Conservation (phyloP, 176 grass and related monocot species). For the Carex myosuroides region DNA sequence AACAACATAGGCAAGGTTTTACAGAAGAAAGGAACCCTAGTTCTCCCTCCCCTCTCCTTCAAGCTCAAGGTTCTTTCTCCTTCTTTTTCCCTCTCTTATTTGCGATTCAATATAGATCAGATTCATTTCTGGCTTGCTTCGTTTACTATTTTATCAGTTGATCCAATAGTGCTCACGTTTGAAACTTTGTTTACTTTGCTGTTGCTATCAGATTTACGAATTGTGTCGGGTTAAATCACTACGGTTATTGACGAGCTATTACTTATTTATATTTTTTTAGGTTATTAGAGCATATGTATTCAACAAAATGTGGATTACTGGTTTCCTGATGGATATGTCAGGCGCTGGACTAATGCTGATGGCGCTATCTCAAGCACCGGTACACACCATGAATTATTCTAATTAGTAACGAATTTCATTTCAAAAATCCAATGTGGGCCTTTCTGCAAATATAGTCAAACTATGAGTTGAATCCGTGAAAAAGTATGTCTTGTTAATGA, state of each 20-base stretch:
- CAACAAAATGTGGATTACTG: conserved; percentile 84
- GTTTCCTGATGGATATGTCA: conserved; percentile 83
- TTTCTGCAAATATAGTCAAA: not conserved
- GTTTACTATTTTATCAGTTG: conserved; percentile 5
- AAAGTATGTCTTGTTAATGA: not conserved
- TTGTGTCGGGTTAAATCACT: not conserved
- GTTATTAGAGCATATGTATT: conserved; percentile 76
- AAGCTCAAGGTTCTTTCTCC: conserved; percentile 67
- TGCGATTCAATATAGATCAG: not conserved
- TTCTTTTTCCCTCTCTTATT: not conserved
- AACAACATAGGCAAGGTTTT: conserved; percentile 99
- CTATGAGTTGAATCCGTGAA: not conserved
- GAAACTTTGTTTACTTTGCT: not conserved
- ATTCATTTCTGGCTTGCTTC: not conserved
- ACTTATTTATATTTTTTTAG: conserved; percentile 25
- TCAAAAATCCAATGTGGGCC: not conserved
- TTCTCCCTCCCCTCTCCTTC: conserved; percentile 98
- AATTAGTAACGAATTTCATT: not conserved
- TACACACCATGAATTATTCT: conserved; percentile 11
- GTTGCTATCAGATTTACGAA: not conserved
- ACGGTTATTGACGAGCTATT: not conserved
- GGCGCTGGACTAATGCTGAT: conserved; percentile 79
- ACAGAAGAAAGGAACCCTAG: conserved; percentile 93
- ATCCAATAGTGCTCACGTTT: not conserved
- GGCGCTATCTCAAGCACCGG: conserved; percentile 80